Evolutionary conservation across 2,329 filamentous ascomycete species (phyloP).

Genomic region (Penicillium digitatum): DNA sequence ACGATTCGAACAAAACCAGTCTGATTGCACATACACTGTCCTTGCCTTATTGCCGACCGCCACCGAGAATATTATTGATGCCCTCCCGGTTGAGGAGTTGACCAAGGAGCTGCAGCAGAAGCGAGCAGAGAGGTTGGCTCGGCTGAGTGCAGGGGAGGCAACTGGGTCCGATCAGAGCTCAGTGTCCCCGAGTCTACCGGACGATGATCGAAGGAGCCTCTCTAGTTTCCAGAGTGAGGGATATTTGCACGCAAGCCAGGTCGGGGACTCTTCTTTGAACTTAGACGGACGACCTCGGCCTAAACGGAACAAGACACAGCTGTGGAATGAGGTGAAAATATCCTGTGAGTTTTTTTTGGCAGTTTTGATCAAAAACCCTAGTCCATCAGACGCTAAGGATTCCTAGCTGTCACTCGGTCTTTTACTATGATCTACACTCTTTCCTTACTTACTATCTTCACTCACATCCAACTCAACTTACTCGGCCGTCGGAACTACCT

Average conservation of each 20-base stretch:
- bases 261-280: constrained; percentile 52
- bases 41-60: constrained; percentile 91
- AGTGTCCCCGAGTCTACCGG: constrained; percentile 64
- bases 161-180: constrained; percentile 56
- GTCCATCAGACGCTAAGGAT: not conserved
- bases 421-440: constrained; percentile 92
- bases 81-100: constrained; percentile 86
- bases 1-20: constrained; percentile 97
- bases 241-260: constrained; percentile 77
- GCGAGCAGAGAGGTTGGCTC: constrained; percentile 68
- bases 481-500: constrained; percentile 93
- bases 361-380: not conserved
- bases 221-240: constrained; percentile 73
- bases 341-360: constrained; percentile 59
- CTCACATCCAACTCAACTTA: constrained; percentile 92
- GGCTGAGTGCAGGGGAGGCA: constrained; percentile 54
- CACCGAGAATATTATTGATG: constrained; percentile 80
- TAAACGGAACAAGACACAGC: constrained; percentile 81
- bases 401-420: constrained; percentile 75
- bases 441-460: constrained; percentile 83
- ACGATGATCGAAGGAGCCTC: constrained; percentile 62
- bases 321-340: constrained; percentile 98
- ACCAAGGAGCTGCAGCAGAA: constrained; percentile 92
- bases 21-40: constrained; percentile 96
- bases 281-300: constrained; percentile 48